These are phyloP conservation scores for Tinospora cordifolia DNA, from an alignment of 164 flowering plant genomes.

Conservation along the genomic window DNA sequence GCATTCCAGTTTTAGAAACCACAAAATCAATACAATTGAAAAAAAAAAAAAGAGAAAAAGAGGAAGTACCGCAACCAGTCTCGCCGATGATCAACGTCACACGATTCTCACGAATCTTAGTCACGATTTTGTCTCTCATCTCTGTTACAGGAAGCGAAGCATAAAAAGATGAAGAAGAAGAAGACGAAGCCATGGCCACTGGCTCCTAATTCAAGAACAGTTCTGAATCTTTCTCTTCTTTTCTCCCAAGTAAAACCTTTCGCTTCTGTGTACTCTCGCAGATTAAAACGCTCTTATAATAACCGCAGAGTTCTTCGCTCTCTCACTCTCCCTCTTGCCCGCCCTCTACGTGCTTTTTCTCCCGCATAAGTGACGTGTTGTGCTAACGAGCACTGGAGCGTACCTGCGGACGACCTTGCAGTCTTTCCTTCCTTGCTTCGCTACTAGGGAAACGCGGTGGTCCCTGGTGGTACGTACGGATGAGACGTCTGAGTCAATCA, in stretches of 20 bases:
- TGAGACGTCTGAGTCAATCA: no score
- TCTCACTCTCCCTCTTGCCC: neutral
- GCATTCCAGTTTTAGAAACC: no score
- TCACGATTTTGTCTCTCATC: slow-evolving; percentile 52
- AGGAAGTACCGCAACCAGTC: slow-evolving; percentile 75
- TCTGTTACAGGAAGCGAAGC: slow-evolving; percentile 54
- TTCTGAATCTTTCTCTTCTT: neutral
- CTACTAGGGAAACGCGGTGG: no score
- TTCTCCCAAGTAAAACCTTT: neutral
- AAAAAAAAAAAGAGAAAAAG: neutral
- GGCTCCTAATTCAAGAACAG: neutral
- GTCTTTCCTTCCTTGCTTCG: no score
- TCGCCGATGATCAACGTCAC: slow-evolving; percentile 92
- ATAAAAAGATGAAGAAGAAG: slow-evolving; percentile 41
- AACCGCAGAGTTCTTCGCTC: neutral
- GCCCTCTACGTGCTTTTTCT: neutral
- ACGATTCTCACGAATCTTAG: slow-evolving; percentile 70
- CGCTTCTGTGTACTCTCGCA: no score
- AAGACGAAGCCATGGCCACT: slow-evolving; percentile 38
- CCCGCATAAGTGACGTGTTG: no score
- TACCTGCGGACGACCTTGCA: no score
- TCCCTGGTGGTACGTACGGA: no score
- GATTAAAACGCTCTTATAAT: neutral
- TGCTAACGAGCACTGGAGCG: no score
- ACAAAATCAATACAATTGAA: no score